A percentile compares a stretch with the other conserved stretches of the same genome.
Conservation (phyloP, 768 basidiomycete species). For the Rhodosporidiobolus sp. region DNA sequence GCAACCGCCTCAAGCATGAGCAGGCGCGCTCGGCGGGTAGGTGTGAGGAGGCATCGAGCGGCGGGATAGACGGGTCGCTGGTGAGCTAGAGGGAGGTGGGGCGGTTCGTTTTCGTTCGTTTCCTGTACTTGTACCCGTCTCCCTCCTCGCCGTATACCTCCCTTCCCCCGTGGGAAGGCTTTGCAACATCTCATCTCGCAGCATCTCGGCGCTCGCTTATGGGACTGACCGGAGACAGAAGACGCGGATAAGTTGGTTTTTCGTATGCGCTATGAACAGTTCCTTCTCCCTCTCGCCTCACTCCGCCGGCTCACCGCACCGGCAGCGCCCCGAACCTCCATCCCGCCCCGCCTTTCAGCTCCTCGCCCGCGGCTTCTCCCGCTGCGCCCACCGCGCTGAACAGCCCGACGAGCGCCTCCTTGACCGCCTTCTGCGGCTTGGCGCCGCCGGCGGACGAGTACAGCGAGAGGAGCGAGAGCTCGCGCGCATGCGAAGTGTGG, state of each 20-base stretch:
- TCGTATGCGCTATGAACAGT: too few species aligned
- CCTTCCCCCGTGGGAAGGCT: too few species aligned
- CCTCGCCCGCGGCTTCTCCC: slow-evolving; percentile 18
- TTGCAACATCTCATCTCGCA: too few species aligned
- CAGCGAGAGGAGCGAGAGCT: slow-evolving; percentile 17
- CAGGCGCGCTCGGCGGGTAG: neutral
- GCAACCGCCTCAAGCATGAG: neutral
- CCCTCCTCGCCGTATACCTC: too few species aligned
- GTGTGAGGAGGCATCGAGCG: neutral
- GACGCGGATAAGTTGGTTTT: too few species aligned
- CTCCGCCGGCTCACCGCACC: neutral
- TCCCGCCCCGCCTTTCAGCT: neutral
- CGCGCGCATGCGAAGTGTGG: slow-evolving; percentile 28
- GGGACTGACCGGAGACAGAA: too few species aligned
- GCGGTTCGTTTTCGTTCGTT: neutral
- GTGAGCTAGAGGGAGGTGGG: neutral
- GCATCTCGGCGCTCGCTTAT: too few species aligned
- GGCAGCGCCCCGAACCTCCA: slow-evolving; percentile 24
- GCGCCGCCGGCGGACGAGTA: slow-evolving; percentile 4
- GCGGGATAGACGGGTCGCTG: neutral
- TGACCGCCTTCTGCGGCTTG: slow-evolving; percentile 10
- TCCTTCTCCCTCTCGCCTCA: too few species aligned
- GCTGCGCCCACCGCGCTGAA: slow-evolving; percentile 5
- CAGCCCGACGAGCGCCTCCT: neutral
- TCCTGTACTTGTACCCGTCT: slow-evolving; percentile 1